Conservation (phyloP, 2,329 filamentous ascomycete genomes). For the Ilyonectria destructans region DNA sequence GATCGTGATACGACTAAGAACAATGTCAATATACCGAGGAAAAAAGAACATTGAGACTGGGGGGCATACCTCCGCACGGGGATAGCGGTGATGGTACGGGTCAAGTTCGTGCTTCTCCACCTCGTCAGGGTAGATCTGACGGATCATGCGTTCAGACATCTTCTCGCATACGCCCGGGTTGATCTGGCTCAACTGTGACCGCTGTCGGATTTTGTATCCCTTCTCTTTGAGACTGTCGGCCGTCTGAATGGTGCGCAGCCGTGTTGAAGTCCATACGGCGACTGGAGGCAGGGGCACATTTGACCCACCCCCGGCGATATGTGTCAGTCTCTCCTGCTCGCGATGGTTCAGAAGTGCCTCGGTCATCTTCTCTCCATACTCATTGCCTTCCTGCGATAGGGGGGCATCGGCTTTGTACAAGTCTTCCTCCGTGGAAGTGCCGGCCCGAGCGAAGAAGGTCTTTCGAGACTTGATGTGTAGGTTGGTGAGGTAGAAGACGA, state of each 20-base stretch:
- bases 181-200: slow-evolving; percentile 96
- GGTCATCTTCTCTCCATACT: slow-evolving; percentile 89
- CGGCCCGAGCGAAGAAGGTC: slow-evolving; percentile 93
- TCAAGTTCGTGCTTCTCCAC: slow-evolving; percentile 93
- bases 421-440: slow-evolving; percentile 89
- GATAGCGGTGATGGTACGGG: slow-evolving; percentile 97
- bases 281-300: slow-evolving; percentile 83
- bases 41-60: neutral
- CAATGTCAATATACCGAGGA: slow-evolving; percentile 21
- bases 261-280: slow-evolving; percentile 95
- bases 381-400: slow-evolving; percentile 83
- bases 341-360: slow-evolving; percentile 88
- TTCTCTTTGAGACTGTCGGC: slow-evolving; percentile 83
- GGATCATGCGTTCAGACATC: slow-evolving; percentile 87
- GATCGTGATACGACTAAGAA: slow-evolving; percentile 91
- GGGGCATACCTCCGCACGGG: slow-evolving; percentile 84
- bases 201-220: slow-evolving; percentile 90
- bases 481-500: slow-evolving; percentile 98
- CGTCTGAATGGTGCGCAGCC: slow-evolving; percentile 92
- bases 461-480: slow-evolving; percentile 95
- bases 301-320: slow-evolving; percentile 78
- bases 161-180: slow-evolving; percentile 98
- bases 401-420: slow-evolving; percentile 93
- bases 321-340: slow-evolving; percentile 82
- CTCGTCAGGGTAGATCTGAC: slow-evolving; percentile 89